Evolutionary conservation across 73 alveolate species (phyloP).

Genomic region (Stentor coeruleus): DNA sequence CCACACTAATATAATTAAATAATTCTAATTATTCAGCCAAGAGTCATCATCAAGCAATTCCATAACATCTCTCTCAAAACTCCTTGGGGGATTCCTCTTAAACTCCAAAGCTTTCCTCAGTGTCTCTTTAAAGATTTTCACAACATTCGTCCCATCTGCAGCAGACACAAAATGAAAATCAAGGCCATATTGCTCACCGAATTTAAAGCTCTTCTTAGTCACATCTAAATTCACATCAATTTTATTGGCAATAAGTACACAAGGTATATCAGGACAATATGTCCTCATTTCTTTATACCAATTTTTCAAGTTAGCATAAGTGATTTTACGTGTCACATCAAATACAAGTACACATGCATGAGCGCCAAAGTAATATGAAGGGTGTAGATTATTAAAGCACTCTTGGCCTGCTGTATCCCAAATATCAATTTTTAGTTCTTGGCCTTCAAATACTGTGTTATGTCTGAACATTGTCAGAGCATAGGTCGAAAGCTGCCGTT

Average conservation of each 20-base stretch:
- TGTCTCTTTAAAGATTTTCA: conserved; percentile 82
- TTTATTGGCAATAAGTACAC: too few relatives aligned
- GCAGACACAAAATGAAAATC: conserved; percentile 90
- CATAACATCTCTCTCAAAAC: conserved; percentile 75
- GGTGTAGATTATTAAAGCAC: conserved; percentile 80
- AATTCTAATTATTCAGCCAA: too few relatives aligned
- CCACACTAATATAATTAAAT: too few relatives aligned
- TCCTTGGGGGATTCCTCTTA: conserved; percentile 76
- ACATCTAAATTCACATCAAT: too few relatives aligned
- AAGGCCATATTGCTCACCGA: conserved; percentile 76
- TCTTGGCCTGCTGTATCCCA: conserved; percentile 97
- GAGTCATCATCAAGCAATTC: conserved; percentile 66
- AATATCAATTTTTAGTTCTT: conserved; percentile 55
- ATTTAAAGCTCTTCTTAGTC: too few relatives aligned
- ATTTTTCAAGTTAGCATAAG: conserved; percentile 77
- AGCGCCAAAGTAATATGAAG: conserved; percentile 88
- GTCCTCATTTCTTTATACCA: conserved; percentile 90
- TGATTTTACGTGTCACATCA: conserved; percentile 90
- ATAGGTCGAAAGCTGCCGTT: conserved; percentile 32
- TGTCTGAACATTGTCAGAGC: conserved; percentile 74
- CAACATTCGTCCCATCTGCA: conserved; percentile 97
- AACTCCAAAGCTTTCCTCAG: conserved; percentile 72
- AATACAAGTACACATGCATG: conserved; percentile 89
- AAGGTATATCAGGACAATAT: conserved; percentile 89
- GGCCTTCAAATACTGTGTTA: conserved; percentile 62